These are phyloP conservation scores for Primulina eburnea DNA, from an alignment of 257 asterid species.

Conservation along the genomic window DNA sequence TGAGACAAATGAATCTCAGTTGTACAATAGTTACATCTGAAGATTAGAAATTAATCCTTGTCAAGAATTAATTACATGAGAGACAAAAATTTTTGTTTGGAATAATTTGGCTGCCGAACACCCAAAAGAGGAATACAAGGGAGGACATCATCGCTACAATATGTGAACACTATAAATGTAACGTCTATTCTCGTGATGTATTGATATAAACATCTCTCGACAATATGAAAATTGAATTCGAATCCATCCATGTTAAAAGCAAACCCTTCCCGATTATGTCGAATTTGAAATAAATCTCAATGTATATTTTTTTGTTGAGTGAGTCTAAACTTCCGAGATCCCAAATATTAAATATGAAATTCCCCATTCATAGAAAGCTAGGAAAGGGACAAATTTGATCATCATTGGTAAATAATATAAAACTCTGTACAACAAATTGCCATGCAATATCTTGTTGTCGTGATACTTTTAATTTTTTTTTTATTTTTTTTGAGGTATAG, in stretches of 20 bases:
- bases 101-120: too few relatives aligned
- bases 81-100: neutral
- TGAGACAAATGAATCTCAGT: conserved; percentile 20
- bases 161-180: too few relatives aligned
- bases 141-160: too few relatives aligned
- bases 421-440: conserved; percentile 17
- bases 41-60: conserved; percentile 4
- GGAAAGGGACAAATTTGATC: neutral
- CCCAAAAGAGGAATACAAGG: too few relatives aligned
- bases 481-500: conserved; percentile 14
- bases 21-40: conserved; percentile 24
- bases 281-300: too few relatives aligned
- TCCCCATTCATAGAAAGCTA: too few relatives aligned
- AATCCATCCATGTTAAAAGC: too few relatives aligned
- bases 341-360: neutral
- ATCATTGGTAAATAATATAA: conserved; percentile 14
- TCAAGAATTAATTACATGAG: neutral
- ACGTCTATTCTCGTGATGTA: too few relatives aligned
- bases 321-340: neutral
- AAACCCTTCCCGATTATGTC: too few relatives aligned
- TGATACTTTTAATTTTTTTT: neutral
- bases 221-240: too few relatives aligned
- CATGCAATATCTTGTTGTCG: conserved; percentile 25
- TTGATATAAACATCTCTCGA: too few relatives aligned
- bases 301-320: too few relatives aligned